Evolutionary conservation across 257 asterid genomes (phyloP), one percentile per base, ranked within the genome.

Genomic region (Solanum bulbocastanum): DNA sequence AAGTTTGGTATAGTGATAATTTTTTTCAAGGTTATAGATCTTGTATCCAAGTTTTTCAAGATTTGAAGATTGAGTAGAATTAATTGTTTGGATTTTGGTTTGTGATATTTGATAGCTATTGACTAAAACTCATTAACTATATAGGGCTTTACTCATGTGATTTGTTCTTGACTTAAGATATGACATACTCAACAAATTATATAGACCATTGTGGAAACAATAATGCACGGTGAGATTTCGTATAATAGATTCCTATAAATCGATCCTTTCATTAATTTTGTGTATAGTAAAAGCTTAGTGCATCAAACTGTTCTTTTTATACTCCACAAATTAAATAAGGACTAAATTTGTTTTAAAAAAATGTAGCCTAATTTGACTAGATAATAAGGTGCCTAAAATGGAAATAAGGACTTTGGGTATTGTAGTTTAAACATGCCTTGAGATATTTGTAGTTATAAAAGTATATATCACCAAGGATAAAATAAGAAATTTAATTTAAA

Each of bases 21-120:
- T n/a, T n/a, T 76, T 78, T 40, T 22, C 46, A 74, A 36, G 52
- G 46, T 58, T 73, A 36, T 73, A 72, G 44, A 74, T 74, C 25
- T 22, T 11, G 52, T 74, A 20, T 22, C 14, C 52, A 35, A 36
- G 8, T 5, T 74, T 42, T 76, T 76, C 84, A 40, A 40, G 62
- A 5, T 78, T 39, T 40, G 13, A 76, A 40, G 83, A 76, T 76
- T 76, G 37, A 25, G 65, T 78, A 39, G 84, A 78, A 27, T 78
- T 78, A 78, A 44, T 78, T 42, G 1, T 42, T 25, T 78, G 65
- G 2, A 42, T 78, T 78, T n/a, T 78, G 25, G 15, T n/a, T 35
- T 78, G 37, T 42, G 65, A 42, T 78, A 40, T 74, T 73, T 33
- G 52, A 74, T 74, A 74, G 62, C 0, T 78, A 25, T 78, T 78